A percentile compares a stretch with the other conserved stretches of the same genome.
These are phyloP conservation scores for Borovskyia barvae DNA, from an alignment of 208 protist genomes.

Conservation along the genomic window DNA sequence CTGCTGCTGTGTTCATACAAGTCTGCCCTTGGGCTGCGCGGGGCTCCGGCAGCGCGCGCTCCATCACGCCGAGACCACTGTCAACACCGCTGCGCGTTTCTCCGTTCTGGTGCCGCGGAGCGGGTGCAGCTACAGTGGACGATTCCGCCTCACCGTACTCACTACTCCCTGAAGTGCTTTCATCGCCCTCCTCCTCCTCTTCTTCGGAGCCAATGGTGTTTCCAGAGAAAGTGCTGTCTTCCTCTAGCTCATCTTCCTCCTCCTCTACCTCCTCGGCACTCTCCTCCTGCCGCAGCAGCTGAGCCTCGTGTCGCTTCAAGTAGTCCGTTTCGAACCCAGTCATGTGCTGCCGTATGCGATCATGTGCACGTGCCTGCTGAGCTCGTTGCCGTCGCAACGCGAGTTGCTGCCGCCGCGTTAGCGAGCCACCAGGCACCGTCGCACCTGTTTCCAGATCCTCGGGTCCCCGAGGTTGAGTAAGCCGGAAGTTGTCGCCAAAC, in stretches of 20 bases:
- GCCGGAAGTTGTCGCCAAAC: no score
- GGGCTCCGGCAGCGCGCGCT: background rate
- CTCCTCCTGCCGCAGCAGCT: conserved; percentile 8
- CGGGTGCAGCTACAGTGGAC: no score
- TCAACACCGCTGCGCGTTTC: background rate
- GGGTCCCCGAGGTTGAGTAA: no score
- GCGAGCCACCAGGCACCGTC: background rate
- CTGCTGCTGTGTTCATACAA: background rate
- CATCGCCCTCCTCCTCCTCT: background rate
- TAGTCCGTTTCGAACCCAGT: conserved; percentile 28
- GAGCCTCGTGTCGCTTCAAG: conserved; percentile 21
- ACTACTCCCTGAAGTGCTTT: background rate
- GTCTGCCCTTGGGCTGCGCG: background rate
- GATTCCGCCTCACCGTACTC: no score
- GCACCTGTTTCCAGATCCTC: no score
- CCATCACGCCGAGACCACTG: background rate
- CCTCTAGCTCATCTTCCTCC: background rate
- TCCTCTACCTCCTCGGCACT: background rate
- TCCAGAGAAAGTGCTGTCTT: no score
- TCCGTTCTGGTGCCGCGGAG: no score
- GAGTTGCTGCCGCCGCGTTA: conserved; percentile 8
- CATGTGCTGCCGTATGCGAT: conserved; percentile 26
- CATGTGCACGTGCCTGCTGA: conserved; percentile 9
- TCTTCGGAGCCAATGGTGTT: no score
- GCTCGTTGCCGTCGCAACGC: conserved; percentile 3